Evolutionary conservation across 2,329 filamentous ascomycete species (phyloP).

Genomic region (Clonostachys sp.): DNA sequence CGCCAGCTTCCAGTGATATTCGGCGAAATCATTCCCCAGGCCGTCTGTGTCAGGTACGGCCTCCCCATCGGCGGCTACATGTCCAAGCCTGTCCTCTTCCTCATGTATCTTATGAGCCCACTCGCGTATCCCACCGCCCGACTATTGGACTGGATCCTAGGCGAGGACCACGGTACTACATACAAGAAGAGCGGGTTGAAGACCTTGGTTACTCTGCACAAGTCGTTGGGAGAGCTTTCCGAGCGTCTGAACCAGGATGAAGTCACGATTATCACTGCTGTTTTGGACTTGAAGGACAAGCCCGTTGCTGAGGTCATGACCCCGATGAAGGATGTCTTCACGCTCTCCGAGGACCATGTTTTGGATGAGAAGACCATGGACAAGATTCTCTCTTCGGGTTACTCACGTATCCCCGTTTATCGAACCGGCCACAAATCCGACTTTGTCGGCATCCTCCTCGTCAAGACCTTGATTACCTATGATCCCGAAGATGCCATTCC

Average conservation of each 20-base stretch:
- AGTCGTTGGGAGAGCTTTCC: slow-evolving; percentile 79
- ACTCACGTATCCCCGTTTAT: slow-evolving; percentile 93
- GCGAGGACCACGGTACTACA: slow-evolving; percentile 90
- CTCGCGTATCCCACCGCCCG: slow-evolving; percentile 95
- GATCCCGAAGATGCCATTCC: slow-evolving; percentile 88
- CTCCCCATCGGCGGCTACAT: slow-evolving; percentile 93
- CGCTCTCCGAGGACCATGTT: slow-evolving; percentile 90
- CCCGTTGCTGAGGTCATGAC: slow-evolving; percentile 96
- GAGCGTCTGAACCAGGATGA: slow-evolving; percentile 95
- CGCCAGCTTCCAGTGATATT: slow-evolving; percentile 71
- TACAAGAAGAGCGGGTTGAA: slow-evolving; percentile 99
- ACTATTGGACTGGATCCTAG: slow-evolving; percentile 86
- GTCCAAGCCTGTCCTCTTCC: slow-evolving; percentile 75
- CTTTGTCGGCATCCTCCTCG: slow-evolving; percentile 95
- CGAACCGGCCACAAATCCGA: slow-evolving; percentile 77
- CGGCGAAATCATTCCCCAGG: slow-evolving; percentile 93
- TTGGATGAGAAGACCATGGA: slow-evolving; percentile 95
- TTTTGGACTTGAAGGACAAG: slow-evolving; percentile 94
- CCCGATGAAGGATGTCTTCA: slow-evolving; percentile 95
- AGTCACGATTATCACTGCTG: slow-evolving; percentile 97
- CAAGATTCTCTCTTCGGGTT: slow-evolving; percentile 85
- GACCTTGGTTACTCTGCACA: slow-evolving; percentile 91
- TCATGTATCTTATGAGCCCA: slow-evolving; percentile 91
- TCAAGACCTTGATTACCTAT: slow-evolving; percentile 98
- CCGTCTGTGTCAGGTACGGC: slow-evolving; percentile 92